Conservation (phyloP, 1,139 yeast species). For the Scheffersomyces cryptocercus region DNA sequence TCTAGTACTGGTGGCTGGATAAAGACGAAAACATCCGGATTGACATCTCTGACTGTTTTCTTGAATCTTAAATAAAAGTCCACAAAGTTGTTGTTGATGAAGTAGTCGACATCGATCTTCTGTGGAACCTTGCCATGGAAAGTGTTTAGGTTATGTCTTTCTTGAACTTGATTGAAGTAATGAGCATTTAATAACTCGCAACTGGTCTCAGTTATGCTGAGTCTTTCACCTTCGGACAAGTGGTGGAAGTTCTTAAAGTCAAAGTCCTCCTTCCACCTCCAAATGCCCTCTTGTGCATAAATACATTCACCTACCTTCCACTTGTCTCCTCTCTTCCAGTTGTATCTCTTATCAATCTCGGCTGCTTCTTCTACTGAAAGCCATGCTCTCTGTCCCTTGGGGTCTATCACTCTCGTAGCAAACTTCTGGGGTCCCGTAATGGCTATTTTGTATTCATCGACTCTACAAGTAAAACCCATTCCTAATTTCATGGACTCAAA, state of each 20-base stretch:
- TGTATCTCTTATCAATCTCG: slow-evolving; percentile 58
- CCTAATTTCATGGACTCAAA: slow-evolving; percentile 64
- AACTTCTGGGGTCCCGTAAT: slow-evolving; percentile 71
- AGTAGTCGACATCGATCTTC: slow-evolving; percentile 53
- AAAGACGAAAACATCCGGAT: slow-evolving; percentile 55
- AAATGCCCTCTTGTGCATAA: slow-evolving; percentile 76
- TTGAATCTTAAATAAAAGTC: slow-evolving; percentile 57
- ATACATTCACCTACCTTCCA: slow-evolving; percentile 81
- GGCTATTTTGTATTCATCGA: slow-evolving; percentile 67
- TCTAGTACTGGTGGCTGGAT: slow-evolving; percentile 86
- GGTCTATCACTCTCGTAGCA: slow-evolving; percentile 60
- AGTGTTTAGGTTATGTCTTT: slow-evolving; percentile 22
- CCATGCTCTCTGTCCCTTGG: slow-evolving; percentile 74
- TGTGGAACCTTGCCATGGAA: slow-evolving; percentile 22
- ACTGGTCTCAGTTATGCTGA: slow-evolving; percentile 29
- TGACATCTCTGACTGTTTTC: slow-evolving; percentile 44
- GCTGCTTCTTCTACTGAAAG: slow-evolving; percentile 40
- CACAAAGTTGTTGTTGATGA: slow-evolving; percentile 63
- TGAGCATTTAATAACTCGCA: not conserved
- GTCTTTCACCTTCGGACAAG: slow-evolving; percentile 26
- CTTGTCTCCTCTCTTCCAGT: slow-evolving; percentile 60
- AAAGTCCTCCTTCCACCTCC: slow-evolving; percentile 49
- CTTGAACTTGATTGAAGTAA: slow-evolving; percentile 20
- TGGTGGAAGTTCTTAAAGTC: slow-evolving; percentile 21
- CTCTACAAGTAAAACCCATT: slow-evolving; percentile 66